A percentile compares a stretch with the other conserved stretches of the same genome.
phyloP scores from a whole-genome alignment of 2,329 filamentous ascomycete genomes.

The Tricladium varicosporioides region DNA sequence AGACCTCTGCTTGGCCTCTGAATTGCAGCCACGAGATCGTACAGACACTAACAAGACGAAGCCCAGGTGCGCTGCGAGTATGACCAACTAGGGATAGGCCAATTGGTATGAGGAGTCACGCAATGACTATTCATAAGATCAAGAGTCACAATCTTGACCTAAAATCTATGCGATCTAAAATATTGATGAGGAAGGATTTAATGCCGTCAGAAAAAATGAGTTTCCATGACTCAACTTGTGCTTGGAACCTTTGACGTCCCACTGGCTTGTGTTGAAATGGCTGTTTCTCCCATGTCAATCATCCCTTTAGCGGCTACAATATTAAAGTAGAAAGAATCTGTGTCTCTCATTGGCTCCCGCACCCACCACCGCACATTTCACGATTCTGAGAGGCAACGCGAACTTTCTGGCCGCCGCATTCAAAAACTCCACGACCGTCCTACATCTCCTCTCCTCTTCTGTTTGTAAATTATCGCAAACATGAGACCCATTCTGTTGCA shows the following conservation, averaged over 20 bases:
- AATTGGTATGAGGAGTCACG: neutral
- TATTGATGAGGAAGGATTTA: neutral
- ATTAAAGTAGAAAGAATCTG: neutral
- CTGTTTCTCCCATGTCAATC: neutral
- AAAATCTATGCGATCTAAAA: neutral
- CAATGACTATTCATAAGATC: neutral
- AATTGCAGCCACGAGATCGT: neutral
- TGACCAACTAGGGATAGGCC: neutral
- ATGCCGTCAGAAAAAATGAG: neutral
- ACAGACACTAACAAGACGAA: too few species aligned
- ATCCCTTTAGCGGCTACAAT: neutral
- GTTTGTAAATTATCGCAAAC: slow-evolving; percentile 40
- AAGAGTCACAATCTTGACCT: neutral
- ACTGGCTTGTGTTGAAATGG: neutral
- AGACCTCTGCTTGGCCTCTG: neutral
- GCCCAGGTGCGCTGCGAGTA: too few species aligned
- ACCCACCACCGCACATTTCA: slow-evolving; percentile 7
- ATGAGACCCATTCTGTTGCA: slow-evolving; percentile 97
- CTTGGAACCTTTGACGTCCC: neutral
- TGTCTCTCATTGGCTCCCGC: slow-evolving; percentile 4
- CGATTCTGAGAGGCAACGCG: slow-evolving; percentile 6
- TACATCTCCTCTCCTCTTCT: neutral
- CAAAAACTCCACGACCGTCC: slow-evolving; percentile 1
- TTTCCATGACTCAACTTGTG: neutral
- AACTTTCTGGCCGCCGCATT: slow-evolving; percentile 7